phyloP scores from a whole-genome alignment of 805 yeast genomes.

The Suhomyces kilbournensis region DNA sequence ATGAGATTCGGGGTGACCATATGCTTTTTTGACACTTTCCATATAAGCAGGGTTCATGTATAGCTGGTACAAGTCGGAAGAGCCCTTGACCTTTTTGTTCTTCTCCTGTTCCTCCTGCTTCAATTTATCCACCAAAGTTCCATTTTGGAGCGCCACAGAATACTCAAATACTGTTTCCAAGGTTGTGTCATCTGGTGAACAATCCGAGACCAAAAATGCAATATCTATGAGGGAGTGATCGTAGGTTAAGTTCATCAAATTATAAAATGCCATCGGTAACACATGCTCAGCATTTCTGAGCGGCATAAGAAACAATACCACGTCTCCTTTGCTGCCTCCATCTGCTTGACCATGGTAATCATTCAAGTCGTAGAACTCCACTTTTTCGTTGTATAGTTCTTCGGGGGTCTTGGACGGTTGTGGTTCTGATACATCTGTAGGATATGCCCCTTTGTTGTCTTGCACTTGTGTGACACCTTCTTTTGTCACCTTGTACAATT shows the following conservation, averaged over 20 bases:
- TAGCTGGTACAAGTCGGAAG: constrained; percentile 59
- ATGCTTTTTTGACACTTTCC: constrained; percentile 54
- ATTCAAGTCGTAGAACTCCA: constrained; percentile 60
- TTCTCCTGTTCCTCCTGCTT: constrained; percentile 39
- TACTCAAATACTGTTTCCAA: constrained; percentile 63
- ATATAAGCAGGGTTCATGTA: constrained; percentile 69
- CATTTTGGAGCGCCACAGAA: constrained; percentile 66
- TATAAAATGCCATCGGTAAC: constrained; percentile 77
- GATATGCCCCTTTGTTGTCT: background rate
- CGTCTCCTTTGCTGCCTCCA: constrained; percentile 55
- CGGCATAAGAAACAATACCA: constrained; percentile 69
- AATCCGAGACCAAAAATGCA: constrained; percentile 78
- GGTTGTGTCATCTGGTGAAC: constrained; percentile 66
- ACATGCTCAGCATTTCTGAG: constrained; percentile 75
- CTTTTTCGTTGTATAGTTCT: constrained; percentile 43
- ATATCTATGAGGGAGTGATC: constrained; percentile 77
- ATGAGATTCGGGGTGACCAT: constrained; percentile 53
- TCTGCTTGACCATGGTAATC: constrained; percentile 52
- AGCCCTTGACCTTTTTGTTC: constrained; percentile 44
- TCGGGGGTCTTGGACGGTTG: constrained; percentile 18
- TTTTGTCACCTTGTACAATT: constrained; percentile 29
- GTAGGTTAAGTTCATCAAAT: constrained; percentile 82
- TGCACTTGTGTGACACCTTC: constrained; percentile 24
- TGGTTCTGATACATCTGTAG: background rate
- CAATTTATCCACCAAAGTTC: constrained; percentile 53